A percentile compares a stretch with the other conserved stretches of the same genome.
These are phyloP conservation scores for Fusarium pseudoanthophilum DNA, from an alignment of 2,329 filamentous ascomycete species.

Conservation along the genomic window DNA sequence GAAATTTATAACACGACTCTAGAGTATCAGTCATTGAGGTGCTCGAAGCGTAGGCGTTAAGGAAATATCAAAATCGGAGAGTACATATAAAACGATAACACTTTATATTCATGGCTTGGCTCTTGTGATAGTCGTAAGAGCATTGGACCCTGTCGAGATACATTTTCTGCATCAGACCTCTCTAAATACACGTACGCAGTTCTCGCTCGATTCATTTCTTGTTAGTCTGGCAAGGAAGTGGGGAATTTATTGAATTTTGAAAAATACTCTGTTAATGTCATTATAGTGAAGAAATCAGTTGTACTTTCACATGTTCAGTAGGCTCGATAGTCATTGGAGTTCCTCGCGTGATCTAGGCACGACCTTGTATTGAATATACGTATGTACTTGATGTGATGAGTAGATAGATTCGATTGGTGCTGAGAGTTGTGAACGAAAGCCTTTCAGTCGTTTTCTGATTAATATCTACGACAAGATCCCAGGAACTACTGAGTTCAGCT, in stretches of 20 bases:
- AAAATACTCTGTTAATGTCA: fast-evolving
- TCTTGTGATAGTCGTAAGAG: not conserved
- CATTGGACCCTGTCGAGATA: not conserved
- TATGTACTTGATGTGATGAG: fast-evolving
- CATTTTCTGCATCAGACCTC: not conserved
- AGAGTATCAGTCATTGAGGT: not conserved
- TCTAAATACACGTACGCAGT: not conserved
- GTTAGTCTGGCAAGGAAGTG: not conserved
- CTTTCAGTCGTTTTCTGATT: not conserved
- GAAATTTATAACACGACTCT: not conserved
- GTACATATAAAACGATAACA: not conserved
- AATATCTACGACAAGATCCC: not conserved
- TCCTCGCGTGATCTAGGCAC: not conserved
- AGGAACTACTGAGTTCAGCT: not conserved
- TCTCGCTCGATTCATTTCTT: fast-evolving
- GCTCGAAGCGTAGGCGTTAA: not conserved
- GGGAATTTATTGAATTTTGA: fast-evolving
- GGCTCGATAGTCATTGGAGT: not conserved
- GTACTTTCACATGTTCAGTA: not conserved
- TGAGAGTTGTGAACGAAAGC: fast-evolving
- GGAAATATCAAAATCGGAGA: no score
- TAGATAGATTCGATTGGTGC: fast-evolving
- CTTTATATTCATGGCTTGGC: fast-evolving
- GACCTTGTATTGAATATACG: not conserved
- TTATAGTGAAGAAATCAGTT: not conserved